These are phyloP conservation scores for Xerocomus nothofagi DNA, from an alignment of 1,284 basidiomycete genomes.

Conservation along the genomic window DNA sequence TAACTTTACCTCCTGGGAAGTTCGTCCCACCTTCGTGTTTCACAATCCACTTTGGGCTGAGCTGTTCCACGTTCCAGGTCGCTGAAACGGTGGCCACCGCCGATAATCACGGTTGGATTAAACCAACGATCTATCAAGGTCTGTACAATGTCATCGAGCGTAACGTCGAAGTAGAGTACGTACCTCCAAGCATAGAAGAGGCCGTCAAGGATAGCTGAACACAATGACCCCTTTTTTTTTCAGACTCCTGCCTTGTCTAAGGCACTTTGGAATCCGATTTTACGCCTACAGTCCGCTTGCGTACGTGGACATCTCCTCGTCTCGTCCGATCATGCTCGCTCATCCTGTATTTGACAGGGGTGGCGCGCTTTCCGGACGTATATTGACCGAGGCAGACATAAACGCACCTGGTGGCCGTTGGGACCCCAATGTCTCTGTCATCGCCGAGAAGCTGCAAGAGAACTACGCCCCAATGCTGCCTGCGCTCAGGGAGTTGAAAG, in stretches of 20 bases:
- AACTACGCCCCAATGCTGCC: conserved; percentile 17
- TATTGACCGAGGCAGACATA: conserved; percentile 11
- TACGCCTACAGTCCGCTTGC: conserved; percentile 54
- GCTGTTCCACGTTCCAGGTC: conserved; percentile 26
- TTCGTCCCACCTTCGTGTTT: conserved; percentile 6
- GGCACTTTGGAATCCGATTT: conserved; percentile 47
- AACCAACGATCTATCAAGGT: conserved; percentile 33
- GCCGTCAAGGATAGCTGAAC: not conserved
- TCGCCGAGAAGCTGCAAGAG: conserved; percentile 1
- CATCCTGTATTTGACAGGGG: conserved; percentile 3
- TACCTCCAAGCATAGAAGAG: not conserved
- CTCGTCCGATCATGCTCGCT: not conserved
- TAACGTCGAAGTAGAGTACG: conserved; percentile 42
- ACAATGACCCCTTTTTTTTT: not conserved
- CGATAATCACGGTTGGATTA: conserved; percentile 36
- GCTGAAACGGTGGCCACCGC: conserved; percentile 37
- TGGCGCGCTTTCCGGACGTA: conserved; percentile 13
- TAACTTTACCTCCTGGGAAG: conserved; percentile 45
- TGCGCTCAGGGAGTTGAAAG: conserved; percentile 17
- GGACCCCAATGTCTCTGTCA: conserved; percentile 6
- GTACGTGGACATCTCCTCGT: conserved; percentile 21
- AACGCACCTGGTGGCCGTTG: conserved; percentile 12
- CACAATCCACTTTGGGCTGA: not conserved
- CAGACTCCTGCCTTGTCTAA: conserved; percentile 43
- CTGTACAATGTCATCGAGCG: conserved; percentile 46